Evolutionary conservation across 768 basidiomycete species (phyloP).

Genomic region (Gelatoporia subvermispora): DNA sequence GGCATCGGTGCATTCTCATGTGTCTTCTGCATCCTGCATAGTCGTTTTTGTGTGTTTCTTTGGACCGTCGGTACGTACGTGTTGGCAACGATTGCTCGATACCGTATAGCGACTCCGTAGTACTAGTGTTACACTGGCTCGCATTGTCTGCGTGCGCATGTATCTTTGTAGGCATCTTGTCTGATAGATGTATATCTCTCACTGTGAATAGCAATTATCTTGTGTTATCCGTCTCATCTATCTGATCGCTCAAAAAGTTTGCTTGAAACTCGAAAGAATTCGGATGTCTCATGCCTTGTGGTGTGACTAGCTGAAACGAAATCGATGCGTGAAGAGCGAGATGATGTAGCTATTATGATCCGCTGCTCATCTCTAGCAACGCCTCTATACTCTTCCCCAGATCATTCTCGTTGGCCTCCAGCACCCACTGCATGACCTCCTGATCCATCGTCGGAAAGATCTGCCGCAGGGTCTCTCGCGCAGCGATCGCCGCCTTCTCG

Average conservation of each 20-base stretch:
- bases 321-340: no score
- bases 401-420: conserved; percentile 87
- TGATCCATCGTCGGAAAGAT: conserved; percentile 83
- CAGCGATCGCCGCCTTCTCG: conserved; percentile 64
- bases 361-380: conserved; percentile 65
- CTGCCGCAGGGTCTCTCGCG: conserved; percentile 73
- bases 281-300: no score
- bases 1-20: neutral
- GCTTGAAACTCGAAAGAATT: no score
- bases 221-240: no score
- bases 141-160: neutral
- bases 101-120: neutral
- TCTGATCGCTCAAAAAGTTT: no score
- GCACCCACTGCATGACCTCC: conserved; percentile 84
- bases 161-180: conserved; percentile 3
- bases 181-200: conserved; percentile 5
- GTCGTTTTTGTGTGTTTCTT: neutral
- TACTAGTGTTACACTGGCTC: neutral
- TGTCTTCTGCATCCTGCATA: neutral
- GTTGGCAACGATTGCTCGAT: neutral
- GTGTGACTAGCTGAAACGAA: no score
- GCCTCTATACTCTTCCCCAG: conserved; percentile 86
- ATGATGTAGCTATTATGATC: conserved; percentile 14
- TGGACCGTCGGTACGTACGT: conserved; percentile 2
- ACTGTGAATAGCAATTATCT: no score